Conservation (phyloP, 2,329 filamentous ascomycete species). For the Ophiostoma perfectum region DNA sequence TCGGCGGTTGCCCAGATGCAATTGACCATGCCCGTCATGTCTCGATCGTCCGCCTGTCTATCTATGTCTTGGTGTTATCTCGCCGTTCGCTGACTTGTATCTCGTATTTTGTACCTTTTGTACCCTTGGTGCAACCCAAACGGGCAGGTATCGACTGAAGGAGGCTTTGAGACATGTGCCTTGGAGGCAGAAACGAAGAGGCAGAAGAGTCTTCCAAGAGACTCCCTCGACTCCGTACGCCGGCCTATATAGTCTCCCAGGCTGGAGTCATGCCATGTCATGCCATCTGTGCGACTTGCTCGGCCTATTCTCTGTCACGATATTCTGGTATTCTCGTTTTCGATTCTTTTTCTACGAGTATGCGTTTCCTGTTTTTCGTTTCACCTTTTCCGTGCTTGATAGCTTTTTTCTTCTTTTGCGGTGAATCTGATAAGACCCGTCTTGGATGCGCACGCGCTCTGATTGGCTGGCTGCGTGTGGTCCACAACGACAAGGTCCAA, state of each 20-base stretch:
- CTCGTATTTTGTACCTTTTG: background rate
- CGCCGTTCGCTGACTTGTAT: background rate
- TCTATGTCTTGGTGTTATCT: constrained; percentile 2
- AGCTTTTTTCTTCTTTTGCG: constrained; percentile 7
- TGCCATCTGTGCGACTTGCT: no score
- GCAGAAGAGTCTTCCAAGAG: no score
- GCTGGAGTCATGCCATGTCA: no score
- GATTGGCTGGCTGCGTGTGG: constrained; percentile 19
- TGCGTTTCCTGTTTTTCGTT: background rate
- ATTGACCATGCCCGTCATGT: background rate
- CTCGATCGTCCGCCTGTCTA: background rate
- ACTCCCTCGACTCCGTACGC: no score
- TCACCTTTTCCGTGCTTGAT: background rate
- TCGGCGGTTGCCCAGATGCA: background rate
- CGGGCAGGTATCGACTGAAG: constrained; percentile 2
- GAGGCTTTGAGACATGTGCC: no score
- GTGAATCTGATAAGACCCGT: constrained; percentile 26
- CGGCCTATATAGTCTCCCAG: no score
- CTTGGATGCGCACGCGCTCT: constrained; percentile 22
- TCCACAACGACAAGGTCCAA: constrained; percentile 5
- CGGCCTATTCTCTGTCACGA: no score
- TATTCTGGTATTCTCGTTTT: no score
- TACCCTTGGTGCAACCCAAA: background rate
- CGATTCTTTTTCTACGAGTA: no score
- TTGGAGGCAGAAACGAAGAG: background rate